Percentiles rank a stretch among this genome's conserved stretches.
These are phyloP conservation scores for Psilocybe subaeruginosa DNA, from an alignment of 768 basidiomycete genomes.

Conservation along the genomic window DNA sequence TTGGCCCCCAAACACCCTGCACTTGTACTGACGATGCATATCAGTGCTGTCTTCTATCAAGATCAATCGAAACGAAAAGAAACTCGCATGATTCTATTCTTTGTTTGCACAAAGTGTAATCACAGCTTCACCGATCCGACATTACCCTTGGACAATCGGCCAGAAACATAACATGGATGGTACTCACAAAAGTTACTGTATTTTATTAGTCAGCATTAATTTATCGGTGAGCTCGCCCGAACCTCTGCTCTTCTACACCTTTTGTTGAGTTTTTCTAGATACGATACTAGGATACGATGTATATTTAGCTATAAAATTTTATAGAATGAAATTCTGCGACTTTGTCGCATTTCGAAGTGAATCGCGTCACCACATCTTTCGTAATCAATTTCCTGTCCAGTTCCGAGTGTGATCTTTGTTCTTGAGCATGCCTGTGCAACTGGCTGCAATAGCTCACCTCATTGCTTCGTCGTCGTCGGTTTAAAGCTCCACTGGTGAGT, in stretches of 20 bases:
- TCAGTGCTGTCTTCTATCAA: slow-evolving; percentile 93
- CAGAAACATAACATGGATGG: slow-evolving; percentile 20
- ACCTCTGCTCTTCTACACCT: not conserved
- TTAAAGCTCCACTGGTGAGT: not conserved
- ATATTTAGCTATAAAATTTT: slow-evolving; percentile 7
- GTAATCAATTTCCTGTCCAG: not conserved
- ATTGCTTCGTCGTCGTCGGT: not conserved
- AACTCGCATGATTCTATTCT: slow-evolving; percentile 93
- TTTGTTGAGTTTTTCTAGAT: slow-evolving; percentile 10
- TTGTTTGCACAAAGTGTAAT: slow-evolving; percentile 84
- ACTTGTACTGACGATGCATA: slow-evolving; percentile 8
- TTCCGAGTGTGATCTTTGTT: not conserved
- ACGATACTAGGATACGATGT: slow-evolving; percentile 7
- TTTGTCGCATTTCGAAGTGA: not conserved
- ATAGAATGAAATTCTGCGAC: not conserved
- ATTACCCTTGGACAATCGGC: slow-evolving; percentile 48
- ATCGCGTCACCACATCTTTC: not conserved
- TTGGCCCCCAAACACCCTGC: slow-evolving; percentile 11
- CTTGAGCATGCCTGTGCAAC: not conserved
- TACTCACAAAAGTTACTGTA: not conserved
- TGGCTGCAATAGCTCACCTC: not conserved
- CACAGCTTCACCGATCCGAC: slow-evolving; percentile 75
- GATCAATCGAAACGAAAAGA: slow-evolving; percentile 97
- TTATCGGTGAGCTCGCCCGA: not conserved
- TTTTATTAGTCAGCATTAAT: slow-evolving; percentile 10